Evolutionary conservation across 2,329 filamentous ascomycete genomes (phyloP).

Genomic region (Fonsecaea multimorphosa): DNA sequence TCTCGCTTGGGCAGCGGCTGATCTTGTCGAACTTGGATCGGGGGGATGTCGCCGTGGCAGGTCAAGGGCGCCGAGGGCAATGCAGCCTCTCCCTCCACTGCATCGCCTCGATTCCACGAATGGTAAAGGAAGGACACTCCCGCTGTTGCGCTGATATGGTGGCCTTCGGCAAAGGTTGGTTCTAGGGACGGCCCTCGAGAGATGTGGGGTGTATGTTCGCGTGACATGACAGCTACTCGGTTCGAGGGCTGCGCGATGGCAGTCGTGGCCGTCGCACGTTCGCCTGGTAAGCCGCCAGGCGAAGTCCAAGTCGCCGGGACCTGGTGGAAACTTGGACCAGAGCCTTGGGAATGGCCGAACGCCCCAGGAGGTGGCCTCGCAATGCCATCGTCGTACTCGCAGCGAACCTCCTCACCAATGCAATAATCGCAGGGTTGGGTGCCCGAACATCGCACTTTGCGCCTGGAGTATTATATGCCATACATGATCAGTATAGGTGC

Average conservation of each 20-base stretch:
- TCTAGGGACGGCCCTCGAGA: slow-evolving; percentile 31
- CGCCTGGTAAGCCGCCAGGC: background rate
- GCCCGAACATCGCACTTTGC: slow-evolving; percentile 37
- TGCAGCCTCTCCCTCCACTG: slow-evolving; percentile 47
- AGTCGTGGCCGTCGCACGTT: background rate
- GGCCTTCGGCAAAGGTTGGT: slow-evolving; percentile 48
- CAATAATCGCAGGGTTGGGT: slow-evolving; percentile 39
- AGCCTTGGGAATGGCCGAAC: background rate
- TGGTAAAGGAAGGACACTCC: slow-evolving; percentile 63
- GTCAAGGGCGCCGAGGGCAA: slow-evolving; percentile 44
- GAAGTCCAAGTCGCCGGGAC: background rate
- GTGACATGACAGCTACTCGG: background rate
- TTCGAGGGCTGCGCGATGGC: background rate
- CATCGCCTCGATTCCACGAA: slow-evolving; percentile 58
- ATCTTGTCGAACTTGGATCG: slow-evolving; percentile 43
- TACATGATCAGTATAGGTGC: slow-evolving; percentile 3
- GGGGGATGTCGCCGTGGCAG: slow-evolving; percentile 51
- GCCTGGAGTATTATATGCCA: slow-evolving; percentile 20
- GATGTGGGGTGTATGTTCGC: slow-evolving; percentile 4
- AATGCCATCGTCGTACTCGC: slow-evolving; percentile 35
- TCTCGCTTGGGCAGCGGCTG: slow-evolving; percentile 44
- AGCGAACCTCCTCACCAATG: slow-evolving; percentile 33
- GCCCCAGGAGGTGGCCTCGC: slow-evolving; percentile 5
- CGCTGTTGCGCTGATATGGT: slow-evolving; percentile 58
- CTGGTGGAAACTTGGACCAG: background rate